Base-by-base conservation (phyloP, 331 rosid species). In the Telfairia occidentalis region DNA sequence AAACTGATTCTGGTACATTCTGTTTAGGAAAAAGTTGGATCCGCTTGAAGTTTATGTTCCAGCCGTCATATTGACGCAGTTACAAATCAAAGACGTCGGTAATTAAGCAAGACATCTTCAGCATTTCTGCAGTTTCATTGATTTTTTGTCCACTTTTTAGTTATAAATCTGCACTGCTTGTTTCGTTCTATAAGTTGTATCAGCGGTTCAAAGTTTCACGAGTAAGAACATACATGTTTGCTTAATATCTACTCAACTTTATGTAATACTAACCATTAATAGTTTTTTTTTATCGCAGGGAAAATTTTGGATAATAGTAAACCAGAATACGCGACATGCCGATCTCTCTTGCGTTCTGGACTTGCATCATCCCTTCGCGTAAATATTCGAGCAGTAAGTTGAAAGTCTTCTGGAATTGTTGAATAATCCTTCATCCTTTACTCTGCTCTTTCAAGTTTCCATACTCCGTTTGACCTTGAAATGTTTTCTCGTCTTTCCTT, bases 61-160 rank as follows among this genome's bases (percentile, higher is more conserved):
- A 9, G 90, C 92, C 78, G 89, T 87, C 80, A 90, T 94, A 76
- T 83, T 91, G 77, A 88, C 92, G 77, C 82, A 87, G 87, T 87
- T 89, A 9, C 98, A 91, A 83, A 80, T 94, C 85, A 81, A 84
- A 86, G 98, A 94, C 82, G 84, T 91, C 69, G 97, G 97, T 91
- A 88, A 73, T 69, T 73, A 10, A 40, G 18, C 58, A 70, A 24
- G 75, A 48, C 29, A 12, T 45, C 13, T 37, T 7, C 42, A 45
- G 3, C 30, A 12, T 74, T 5, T n/a, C 46, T 74, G 37, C 12
- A 10, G 11, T 55, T 74, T 11, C n/a, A 24, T 35, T 9, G 66
- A 13, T 29, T 28, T 42, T 42, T 2, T 5, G 40, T 43, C 32
- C 69, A 42, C 26, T 18, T 29, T 54, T 32, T 43, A 12, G 10